Conservation (phyloP, 257 asterid species). For the Solanum habrochaites region DNA sequence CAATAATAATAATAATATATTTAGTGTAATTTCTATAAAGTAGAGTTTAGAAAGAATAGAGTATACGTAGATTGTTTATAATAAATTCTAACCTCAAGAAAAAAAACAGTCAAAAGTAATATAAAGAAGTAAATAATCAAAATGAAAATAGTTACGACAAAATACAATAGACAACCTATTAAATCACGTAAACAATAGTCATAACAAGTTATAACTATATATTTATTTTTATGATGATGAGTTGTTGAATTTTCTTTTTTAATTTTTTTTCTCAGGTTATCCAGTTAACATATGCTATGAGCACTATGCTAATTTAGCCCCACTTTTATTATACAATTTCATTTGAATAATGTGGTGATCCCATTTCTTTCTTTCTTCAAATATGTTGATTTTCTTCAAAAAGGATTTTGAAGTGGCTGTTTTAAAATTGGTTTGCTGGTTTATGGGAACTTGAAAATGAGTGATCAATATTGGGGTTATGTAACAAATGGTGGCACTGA, state of each 20-base stretch:
- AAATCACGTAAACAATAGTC: not conserved
- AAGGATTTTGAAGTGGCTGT: constrained; percentile 16
- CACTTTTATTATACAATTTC: constrained; percentile 3
- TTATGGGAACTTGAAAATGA: constrained; percentile 11
- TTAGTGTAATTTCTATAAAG: no score
- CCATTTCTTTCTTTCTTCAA: constrained; percentile 3
- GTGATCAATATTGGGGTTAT: constrained; percentile 15
- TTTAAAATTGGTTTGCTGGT: constrained; percentile 13
- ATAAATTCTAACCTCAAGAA: not conserved
- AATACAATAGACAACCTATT: not conserved
- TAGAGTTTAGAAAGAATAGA: no score
- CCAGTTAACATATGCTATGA: constrained; percentile 2
- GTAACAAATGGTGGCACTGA: constrained; percentile 16
- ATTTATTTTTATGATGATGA: not conserved
- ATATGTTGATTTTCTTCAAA: constrained; percentile 7
- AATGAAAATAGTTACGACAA: no score
- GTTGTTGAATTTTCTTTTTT: not conserved
- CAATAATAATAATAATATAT: no score
- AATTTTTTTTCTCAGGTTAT: not conserved
- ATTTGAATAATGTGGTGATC: constrained; percentile 9
- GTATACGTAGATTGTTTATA: no score
- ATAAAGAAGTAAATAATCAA: no score
- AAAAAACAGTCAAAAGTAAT: no score
- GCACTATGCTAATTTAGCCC: not conserved
- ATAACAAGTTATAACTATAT: not conserved